Conservation (phyloP, 2,329 filamentous ascomycete genomes). For the Alternaria brassicicola region DNA sequence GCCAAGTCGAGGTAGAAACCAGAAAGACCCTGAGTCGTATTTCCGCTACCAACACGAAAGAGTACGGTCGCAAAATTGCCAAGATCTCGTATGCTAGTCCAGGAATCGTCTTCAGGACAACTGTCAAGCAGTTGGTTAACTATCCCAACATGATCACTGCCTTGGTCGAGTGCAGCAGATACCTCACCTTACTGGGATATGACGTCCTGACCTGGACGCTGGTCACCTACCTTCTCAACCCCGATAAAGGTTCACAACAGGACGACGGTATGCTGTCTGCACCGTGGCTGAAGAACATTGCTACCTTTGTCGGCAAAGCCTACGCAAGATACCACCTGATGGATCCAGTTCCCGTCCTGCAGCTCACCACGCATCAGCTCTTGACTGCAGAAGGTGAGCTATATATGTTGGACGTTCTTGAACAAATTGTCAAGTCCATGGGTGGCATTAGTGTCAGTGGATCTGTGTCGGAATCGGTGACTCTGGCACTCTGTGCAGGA, state of each 20-base stretch:
- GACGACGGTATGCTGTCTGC: slow-evolving; percentile 78
- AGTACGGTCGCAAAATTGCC: slow-evolving; percentile 85
- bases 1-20: slow-evolving; percentile 77
- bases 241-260: slow-evolving; percentile 64
- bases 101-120: slow-evolving; percentile 87
- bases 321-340: slow-evolving; percentile 86
- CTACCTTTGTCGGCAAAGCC: slow-evolving; percentile 87
- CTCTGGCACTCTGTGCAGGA: slow-evolving; percentile 87
- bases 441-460: slow-evolving; percentile 86
- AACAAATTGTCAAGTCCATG: slow-evolving; percentile 91
- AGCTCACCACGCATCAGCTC: slow-evolving; percentile 88
- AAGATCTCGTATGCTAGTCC: slow-evolving; percentile 93
- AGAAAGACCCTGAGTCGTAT: slow-evolving; percentile 86
- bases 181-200: slow-evolving; percentile 90
- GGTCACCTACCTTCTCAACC: slow-evolving; percentile 70
- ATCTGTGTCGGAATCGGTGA: slow-evolving; percentile 86
- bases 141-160: slow-evolving; percentile 95
- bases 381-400: slow-evolving; percentile 75
- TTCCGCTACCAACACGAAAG: slow-evolving; percentile 81
- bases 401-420: slow-evolving; percentile 87
- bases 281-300: slow-evolving; percentile 87
- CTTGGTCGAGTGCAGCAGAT: slow-evolving; percentile 91
- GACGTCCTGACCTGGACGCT: slow-evolving; percentile 94
- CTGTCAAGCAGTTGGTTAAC: slow-evolving; percentile 87
- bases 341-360: slow-evolving; percentile 81